These are phyloP conservation scores for Durotheca rogersii DNA, from an alignment of 495 filamentous ascomycete genomes.

Conservation along the genomic window DNA sequence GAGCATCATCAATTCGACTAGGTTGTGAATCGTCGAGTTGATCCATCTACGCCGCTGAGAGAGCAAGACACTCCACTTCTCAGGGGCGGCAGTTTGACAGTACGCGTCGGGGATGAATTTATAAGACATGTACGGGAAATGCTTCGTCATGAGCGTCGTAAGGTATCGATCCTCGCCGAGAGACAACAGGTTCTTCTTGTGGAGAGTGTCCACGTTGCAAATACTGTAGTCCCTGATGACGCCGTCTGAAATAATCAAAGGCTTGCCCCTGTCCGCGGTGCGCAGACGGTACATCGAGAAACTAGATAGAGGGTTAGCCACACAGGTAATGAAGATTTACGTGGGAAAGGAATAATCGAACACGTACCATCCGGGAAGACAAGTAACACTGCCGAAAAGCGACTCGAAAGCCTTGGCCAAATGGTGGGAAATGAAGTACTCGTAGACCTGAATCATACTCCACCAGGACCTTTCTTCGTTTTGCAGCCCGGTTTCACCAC, in stretches of 20 bases:
- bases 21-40: slow-evolving; percentile 96
- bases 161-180: slow-evolving; percentile 97
- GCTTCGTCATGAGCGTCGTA: slow-evolving; percentile 96
- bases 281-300: slow-evolving; percentile 98
- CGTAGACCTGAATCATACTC: slow-evolving; percentile 99
- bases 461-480: slow-evolving; percentile 94
- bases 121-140: slow-evolving; percentile 93
- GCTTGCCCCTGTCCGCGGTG: slow-evolving; percentile 87
- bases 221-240: slow-evolving; percentile 86
- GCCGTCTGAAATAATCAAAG: slow-evolving; percentile 86
- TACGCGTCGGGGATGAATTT: slow-evolving; percentile 94
- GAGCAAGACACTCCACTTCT: slow-evolving; percentile 86
- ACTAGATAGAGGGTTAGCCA: slow-evolving; percentile 55
- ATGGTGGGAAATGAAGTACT: slow-evolving; percentile 97
- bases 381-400: slow-evolving; percentile 92
- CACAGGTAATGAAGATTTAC: not conserved
- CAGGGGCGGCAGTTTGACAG: slow-evolving; percentile 88
- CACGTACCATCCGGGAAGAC: slow-evolving; percentile 95
- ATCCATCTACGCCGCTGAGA: slow-evolving; percentile 98
- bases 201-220: slow-evolving; percentile 86
- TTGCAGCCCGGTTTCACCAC: slow-evolving; percentile 93
- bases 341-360: not conserved
- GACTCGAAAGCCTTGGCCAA: slow-evolving; percentile 93
- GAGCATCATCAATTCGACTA: slow-evolving; percentile 82
- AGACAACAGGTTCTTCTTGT: slow-evolving; percentile 96